These are phyloP conservation scores for Boehmeria nivea DNA, from an alignment of 306 rosid genomes.

Conservation along the genomic window DNA sequence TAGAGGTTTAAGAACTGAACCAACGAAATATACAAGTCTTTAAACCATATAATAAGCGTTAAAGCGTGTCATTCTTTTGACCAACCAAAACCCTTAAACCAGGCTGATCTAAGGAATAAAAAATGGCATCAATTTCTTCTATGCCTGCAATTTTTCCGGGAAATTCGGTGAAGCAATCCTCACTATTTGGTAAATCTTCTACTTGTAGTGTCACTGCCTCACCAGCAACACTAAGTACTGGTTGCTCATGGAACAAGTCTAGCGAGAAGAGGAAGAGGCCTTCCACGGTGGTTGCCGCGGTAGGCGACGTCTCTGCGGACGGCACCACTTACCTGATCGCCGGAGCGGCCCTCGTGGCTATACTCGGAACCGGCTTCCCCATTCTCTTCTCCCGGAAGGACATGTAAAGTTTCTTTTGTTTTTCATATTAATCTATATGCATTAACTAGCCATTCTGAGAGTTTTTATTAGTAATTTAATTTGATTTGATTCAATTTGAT, in stretches of 20 bases:
- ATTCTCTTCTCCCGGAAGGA: conserved; percentile 82
- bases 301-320: conserved; percentile 71
- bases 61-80: conserved; percentile 18
- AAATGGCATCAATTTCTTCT: conserved; percentile 48
- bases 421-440: background rate
- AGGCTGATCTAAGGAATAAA: too few species aligned
- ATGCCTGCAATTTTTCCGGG: conserved; percentile 32
- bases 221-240: too few species aligned
- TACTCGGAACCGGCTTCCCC: conserved; percentile 86
- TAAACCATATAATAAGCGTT: background rate
- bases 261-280: conserved; percentile 33
- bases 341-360: conserved; percentile 70
- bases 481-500: too few species aligned
- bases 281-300: conserved; percentile 56
- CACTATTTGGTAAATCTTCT: background rate
- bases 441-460: background rate
- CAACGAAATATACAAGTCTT: too few species aligned
- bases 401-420: conserved; percentile 28
- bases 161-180: conserved; percentile 9
- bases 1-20: background rate
- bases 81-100: conserved; percentile 16
- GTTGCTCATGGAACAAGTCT: conserved; percentile 20
- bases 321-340: conserved; percentile 61
- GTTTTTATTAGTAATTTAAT: too few species aligned
- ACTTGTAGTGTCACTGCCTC: background rate